These are phyloP conservation scores for Gossypium bickii DNA, from an alignment of 345 rosid genomes.

Conservation along the genomic window DNA sequence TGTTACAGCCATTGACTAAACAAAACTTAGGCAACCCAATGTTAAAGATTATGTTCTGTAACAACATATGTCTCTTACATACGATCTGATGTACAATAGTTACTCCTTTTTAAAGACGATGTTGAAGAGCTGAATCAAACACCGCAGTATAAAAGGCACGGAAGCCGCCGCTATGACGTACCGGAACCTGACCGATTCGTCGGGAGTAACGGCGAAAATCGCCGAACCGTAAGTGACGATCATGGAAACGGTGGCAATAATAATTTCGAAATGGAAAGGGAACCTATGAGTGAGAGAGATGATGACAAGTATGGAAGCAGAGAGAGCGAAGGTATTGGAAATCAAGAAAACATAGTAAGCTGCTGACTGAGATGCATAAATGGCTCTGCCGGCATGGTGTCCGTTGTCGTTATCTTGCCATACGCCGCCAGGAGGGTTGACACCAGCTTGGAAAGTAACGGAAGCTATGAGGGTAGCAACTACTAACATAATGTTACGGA, in stretches of 20 bases:
- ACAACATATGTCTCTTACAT: background rate
- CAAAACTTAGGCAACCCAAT: background rate
- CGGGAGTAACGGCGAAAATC: constrained; percentile 24
- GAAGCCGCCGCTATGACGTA: constrained; percentile 12
- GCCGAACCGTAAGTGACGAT: constrained; percentile 24
- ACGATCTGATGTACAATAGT: background rate
- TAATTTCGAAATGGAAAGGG: constrained; percentile 24
- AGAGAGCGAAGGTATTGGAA: constrained; percentile 17
- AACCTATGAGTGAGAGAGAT: constrained; percentile 15
- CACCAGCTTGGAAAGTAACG: constrained; percentile 1
- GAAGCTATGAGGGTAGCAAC: constrained; percentile 2
- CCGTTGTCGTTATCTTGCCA: background rate
- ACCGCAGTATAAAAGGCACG: constrained; percentile 9
- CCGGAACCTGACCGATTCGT: constrained; percentile 8
- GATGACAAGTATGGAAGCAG: constrained; percentile 19
- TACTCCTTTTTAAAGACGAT: background rate
- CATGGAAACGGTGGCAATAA: constrained; percentile 20
- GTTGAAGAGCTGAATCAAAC: constrained; percentile 12
- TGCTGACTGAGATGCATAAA: background rate
- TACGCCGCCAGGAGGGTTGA: constrained; percentile 1
- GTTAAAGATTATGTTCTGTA: background rate
- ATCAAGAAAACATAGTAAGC: constrained; percentile 23
- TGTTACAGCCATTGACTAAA: background rate
- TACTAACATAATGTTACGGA: background rate
- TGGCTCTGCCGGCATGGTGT: background rate